phyloP scores from a whole-genome alignment of 768 basidiomycete genomes.

The Trametes elegans region DNA sequence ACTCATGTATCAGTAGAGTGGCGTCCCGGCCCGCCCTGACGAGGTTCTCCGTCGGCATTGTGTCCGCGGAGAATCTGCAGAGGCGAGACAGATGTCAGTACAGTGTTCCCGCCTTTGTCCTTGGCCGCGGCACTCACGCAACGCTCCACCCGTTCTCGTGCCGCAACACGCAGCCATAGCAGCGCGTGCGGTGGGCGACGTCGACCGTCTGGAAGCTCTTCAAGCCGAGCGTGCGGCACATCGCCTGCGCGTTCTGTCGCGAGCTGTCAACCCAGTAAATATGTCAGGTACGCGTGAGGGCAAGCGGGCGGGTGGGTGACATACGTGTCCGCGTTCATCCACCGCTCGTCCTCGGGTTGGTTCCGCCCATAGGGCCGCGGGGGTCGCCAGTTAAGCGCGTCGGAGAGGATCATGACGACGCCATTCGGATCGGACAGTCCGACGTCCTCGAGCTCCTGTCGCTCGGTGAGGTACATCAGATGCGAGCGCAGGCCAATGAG shows the following conservation, averaged over 20 bases:
- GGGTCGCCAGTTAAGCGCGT: constrained; percentile 50
- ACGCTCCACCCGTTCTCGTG: constrained; percentile 77
- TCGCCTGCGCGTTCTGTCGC: constrained; percentile 35
- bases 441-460: constrained; percentile 66
- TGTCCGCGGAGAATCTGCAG: constrained; percentile 88
- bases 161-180: constrained; percentile 68
- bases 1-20: constrained; percentile 91
- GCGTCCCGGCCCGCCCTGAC: constrained; percentile 61
- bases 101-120: neutral
- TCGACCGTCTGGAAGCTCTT: constrained; percentile 63
- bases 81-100: constrained; percentile 15
- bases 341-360: constrained; percentile 16
- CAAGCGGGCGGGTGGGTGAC: neutral
- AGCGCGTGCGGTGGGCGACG: constrained; percentile 69
- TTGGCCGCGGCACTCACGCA: constrained; percentile 53
- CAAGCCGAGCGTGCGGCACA: constrained; percentile 57
- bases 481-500: constrained; percentile 59
- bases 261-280: constrained; percentile 38
- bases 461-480: constrained; percentile 70
- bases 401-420: constrained; percentile 50
- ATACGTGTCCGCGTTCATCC: constrained; percentile 15
- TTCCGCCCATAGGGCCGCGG: constrained; percentile 32
- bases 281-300: neutral
- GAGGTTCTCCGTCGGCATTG: constrained; percentile 69
- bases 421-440: constrained; percentile 56